Conservation (phyloP, 306 rosid species). For the Oxytropis ochrocephala region DNA sequence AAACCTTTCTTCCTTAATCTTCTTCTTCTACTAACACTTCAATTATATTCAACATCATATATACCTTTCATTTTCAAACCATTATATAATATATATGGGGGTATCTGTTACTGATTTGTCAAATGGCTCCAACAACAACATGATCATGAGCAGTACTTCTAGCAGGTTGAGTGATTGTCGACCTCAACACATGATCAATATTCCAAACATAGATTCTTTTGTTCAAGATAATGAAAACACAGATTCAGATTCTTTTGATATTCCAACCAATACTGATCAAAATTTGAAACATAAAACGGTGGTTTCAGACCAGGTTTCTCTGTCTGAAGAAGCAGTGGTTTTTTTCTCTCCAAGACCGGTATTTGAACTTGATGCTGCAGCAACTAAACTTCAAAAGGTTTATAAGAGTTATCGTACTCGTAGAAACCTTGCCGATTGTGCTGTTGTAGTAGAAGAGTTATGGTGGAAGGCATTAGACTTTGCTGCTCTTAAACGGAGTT, state of each 20-base stretch:
- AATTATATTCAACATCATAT: not conserved
- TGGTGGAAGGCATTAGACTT: slow-evolving; percentile 94
- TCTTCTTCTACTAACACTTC: not conserved
- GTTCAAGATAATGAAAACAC: slow-evolving; percentile 21
- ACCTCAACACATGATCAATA: slow-evolving; percentile 47
- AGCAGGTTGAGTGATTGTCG: slow-evolving; percentile 40
- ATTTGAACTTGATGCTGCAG: slow-evolving; percentile 75
- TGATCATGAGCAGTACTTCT: not conserved
- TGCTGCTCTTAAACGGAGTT: slow-evolving; percentile 73
- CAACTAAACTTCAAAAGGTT: slow-evolving; percentile 70
- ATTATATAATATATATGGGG: not conserved
- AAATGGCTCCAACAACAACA: slow-evolving; percentile 24
- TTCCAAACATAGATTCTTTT: too few species aligned
- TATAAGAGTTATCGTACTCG: slow-evolving; percentile 87
- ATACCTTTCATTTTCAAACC: too few species aligned
- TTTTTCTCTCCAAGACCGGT: slow-evolving; percentile 56
- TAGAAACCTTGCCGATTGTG: slow-evolving; percentile 94
- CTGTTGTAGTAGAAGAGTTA: slow-evolving; percentile 79
- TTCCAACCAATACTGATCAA: too few species aligned
- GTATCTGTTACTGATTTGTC: not conserved
- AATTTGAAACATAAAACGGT: slow-evolving; percentile 28
- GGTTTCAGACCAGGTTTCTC: slow-evolving; percentile 35
- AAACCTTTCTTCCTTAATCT: slow-evolving; percentile 13
- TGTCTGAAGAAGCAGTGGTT: slow-evolving; percentile 39
- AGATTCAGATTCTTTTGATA: not conserved